Percentiles rank a stretch among this genome's conserved stretches.
These are phyloP conservation scores for Incumbomyces delicatus DNA, from an alignment of 2,329 filamentous ascomycete genomes.

Conservation along the genomic window DNA sequence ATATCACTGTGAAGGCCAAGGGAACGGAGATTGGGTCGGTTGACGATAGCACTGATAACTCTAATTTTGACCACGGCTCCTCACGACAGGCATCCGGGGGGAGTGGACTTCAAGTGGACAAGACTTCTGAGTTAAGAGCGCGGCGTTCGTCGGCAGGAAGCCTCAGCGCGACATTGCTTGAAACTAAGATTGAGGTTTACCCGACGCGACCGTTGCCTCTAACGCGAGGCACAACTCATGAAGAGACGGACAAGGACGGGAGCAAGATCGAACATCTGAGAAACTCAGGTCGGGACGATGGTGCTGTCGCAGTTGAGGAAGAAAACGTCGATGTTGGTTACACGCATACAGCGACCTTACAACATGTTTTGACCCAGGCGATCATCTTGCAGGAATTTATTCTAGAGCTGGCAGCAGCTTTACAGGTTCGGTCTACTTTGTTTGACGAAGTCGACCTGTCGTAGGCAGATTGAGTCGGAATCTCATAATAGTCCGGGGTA, in stretches of 20 bases:
- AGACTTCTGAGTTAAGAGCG: neutral
- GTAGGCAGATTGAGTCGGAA: slow-evolving; percentile 1
- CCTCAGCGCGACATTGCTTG: slow-evolving; percentile 5
- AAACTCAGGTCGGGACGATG: neutral
- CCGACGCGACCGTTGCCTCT: too few relatives aligned
- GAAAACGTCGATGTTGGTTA: slow-evolving; percentile 11
- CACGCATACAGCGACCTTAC: slow-evolving; percentile 51
- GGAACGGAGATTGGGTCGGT: slow-evolving; percentile 12
- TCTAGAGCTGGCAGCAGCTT: slow-evolving; percentile 62
- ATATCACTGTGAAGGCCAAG: slow-evolving; percentile 8
- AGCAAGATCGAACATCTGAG: too few relatives aligned
- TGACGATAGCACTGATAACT: slow-evolving; percentile 6
- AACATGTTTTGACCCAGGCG: slow-evolving; percentile 69
- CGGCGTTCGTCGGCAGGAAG: neutral
- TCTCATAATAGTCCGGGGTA: neutral
- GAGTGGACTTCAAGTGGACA: neutral
- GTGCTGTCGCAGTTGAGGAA: neutral
- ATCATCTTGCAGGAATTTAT: slow-evolving; percentile 72
- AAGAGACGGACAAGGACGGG: too few relatives aligned
- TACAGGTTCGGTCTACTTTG: slow-evolving; percentile 63
- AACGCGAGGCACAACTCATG: too few relatives aligned
- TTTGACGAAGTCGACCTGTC: slow-evolving; percentile 54
- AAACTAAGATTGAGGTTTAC: slow-evolving; percentile 2
- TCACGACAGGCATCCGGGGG: neutral
- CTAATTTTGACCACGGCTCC: neutral